Percentiles rank a stretch among this genome's conserved stretches.
Evolutionary conservation across 176 grass and related monocot genomes (phyloP).

Genomic region (Triticum turgidum): DNA sequence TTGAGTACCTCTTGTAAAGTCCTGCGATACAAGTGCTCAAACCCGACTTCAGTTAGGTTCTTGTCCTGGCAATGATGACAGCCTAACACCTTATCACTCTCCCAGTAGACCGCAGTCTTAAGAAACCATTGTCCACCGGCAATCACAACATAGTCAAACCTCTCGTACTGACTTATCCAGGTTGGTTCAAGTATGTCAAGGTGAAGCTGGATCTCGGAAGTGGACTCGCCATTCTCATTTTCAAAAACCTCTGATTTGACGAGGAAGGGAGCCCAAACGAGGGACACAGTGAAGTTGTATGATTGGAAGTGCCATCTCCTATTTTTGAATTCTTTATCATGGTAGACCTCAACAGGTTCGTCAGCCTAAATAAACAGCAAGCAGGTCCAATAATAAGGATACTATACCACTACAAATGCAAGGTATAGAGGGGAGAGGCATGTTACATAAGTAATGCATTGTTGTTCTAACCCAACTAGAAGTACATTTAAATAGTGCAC

Average conservation of each 20-base stretch:
- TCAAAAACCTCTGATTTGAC: conserved; percentile 70
- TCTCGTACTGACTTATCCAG: conserved; percentile 60
- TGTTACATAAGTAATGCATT: not conserved
- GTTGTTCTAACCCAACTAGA: not conserved
- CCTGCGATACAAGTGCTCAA: conserved; percentile 60
- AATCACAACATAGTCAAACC: conserved; percentile 74
- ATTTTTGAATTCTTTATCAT: conserved; percentile 64
- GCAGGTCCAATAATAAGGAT: conserved; percentile 18
- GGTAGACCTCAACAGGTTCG: conserved; percentile 68
- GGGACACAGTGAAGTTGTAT: conserved; percentile 68
- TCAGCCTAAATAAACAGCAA: conserved; percentile 62
- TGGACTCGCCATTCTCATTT: conserved; percentile 70
- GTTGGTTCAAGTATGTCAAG: conserved; percentile 61
- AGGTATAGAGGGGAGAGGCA: not conserved
- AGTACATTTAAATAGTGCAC: not conserved
- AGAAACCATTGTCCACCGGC: conserved; percentile 96
- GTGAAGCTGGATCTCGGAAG: conserved; percentile 72
- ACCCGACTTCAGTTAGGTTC: conserved; percentile 61
- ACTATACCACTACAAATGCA: not conserved
- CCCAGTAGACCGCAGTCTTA: conserved; percentile 62
- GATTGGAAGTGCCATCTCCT: conserved; percentile 70
- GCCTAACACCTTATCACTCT: conserved; percentile 57
- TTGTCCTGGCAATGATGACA: conserved; percentile 76
- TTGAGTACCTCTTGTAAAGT: conserved; percentile 56
- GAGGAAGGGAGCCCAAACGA: conserved; percentile 84